A percentile compares a stretch with the other conserved stretches of the same genome.
phyloP scores from a whole-genome alignment of 164 flowering plant genomes.

The Annona cherimola region DNA sequence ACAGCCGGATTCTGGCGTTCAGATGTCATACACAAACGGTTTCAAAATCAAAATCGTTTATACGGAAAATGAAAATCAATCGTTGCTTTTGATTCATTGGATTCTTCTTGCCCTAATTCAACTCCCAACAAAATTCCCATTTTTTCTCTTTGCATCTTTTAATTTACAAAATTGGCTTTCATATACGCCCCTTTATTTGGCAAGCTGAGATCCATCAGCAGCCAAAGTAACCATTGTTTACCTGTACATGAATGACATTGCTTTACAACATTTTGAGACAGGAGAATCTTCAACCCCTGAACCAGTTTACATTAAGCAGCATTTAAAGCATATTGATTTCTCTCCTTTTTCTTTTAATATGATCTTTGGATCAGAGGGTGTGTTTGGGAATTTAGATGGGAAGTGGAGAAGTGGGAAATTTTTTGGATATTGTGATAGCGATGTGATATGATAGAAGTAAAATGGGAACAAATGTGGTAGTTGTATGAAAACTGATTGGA shows the following conservation, averaged over 20 bases:
- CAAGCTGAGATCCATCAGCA: background rate
- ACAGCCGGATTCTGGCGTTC: conserved; percentile 5
- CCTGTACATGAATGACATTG: background rate
- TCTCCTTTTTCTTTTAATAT: too few relatives aligned
- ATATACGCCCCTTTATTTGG: background rate
- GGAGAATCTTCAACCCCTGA: too few relatives aligned
- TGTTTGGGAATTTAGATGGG: too few relatives aligned
- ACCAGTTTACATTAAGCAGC: too few relatives aligned
- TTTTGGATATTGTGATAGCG: too few relatives aligned
- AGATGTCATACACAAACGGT: conserved; percentile 2
- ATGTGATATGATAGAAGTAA: too few relatives aligned
- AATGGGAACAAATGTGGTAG: too few relatives aligned
- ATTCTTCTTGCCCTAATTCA: background rate
- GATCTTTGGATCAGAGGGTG: too few relatives aligned
- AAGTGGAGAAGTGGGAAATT: too few relatives aligned
- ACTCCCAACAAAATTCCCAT: background rate
- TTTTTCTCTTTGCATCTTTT: background rate
- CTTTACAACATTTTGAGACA: background rate
- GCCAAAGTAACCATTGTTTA: background rate
- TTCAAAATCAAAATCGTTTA: conserved; percentile 2
- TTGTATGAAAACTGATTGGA: too few relatives aligned
- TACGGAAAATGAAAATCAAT: background rate
- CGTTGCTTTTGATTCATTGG: background rate
- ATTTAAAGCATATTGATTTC: too few relatives aligned
- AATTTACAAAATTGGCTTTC: background rate